Percentiles rank a stretch among this genome's conserved stretches.
Evolutionary conservation across 2,329 filamentous ascomycete species (phyloP).

Genomic region (Sarocladium oryzae): DNA sequence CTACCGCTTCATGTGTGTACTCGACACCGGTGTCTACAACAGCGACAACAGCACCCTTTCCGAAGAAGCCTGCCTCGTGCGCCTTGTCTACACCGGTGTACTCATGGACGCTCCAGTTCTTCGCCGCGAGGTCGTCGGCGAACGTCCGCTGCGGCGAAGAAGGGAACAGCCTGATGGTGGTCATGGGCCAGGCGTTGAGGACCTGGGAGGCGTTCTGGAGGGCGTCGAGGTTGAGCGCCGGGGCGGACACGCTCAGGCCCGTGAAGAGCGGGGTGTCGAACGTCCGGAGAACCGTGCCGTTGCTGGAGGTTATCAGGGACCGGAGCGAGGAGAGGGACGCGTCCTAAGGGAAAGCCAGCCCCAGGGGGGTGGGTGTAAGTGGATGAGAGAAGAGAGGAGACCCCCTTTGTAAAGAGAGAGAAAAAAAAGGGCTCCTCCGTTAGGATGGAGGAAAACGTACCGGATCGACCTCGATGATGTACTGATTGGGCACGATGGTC

Average conservation of each 20-base stretch:
- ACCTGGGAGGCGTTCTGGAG: slow-evolving; percentile 15
- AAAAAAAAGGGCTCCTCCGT: no score
- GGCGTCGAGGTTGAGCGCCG: slow-evolving; percentile 13
- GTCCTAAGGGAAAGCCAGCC: neutral
- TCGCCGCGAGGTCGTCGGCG: slow-evolving; percentile 4
- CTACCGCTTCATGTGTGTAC: slow-evolving; percentile 17
- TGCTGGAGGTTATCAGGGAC: neutral
- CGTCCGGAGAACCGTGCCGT: slow-evolving; percentile 9
- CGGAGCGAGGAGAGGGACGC: neutral
- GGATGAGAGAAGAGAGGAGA: no score
- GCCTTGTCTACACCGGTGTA: slow-evolving; percentile 19
- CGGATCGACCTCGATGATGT: neutral
- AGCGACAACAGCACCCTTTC: slow-evolving; percentile 19
- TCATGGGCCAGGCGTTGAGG: slow-evolving; percentile 17
- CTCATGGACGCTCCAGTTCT: slow-evolving; percentile 18
- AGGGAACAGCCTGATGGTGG: neutral
- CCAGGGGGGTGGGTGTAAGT: no score
- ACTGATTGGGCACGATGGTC: neutral
- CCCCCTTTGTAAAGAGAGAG: no score
- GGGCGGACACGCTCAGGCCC: slow-evolving; percentile 18
- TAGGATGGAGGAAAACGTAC: neutral
- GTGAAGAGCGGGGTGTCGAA: slow-evolving; percentile 16
- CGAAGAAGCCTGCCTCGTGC: slow-evolving; percentile 18
- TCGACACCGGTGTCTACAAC: slow-evolving; percentile 21
- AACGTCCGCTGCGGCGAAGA: slow-evolving; percentile 1